Percentiles rank a stretch among this genome's conserved stretches.
Conservation (phyloP, 2,329 filamentous ascomycete species). For the Aureobasidium melanogenum region DNA sequence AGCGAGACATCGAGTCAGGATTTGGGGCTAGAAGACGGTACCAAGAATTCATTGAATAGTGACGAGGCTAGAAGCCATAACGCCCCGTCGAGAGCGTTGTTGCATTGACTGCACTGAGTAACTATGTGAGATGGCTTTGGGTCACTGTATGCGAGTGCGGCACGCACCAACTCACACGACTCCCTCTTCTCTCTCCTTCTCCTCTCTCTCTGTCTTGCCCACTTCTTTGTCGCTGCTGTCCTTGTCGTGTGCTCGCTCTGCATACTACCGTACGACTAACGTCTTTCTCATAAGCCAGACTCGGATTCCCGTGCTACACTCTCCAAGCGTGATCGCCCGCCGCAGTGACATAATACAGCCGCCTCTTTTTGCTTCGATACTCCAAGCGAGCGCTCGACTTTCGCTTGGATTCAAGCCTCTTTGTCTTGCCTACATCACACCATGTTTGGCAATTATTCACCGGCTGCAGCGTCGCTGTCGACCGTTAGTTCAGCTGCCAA, state of each 20-base stretch:
- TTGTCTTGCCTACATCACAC: neutral
- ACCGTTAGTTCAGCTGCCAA: conserved; percentile 29
- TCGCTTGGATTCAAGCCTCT: neutral
- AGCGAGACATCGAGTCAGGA: neutral
- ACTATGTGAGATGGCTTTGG: neutral
- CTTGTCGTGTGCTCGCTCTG: neutral
- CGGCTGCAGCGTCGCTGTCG: conserved; percentile 32
- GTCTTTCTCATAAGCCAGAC: neutral
- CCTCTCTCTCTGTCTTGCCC: neutral
- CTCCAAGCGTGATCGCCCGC: neutral
- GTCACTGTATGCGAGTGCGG: neutral
- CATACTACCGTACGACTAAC: too few relatives aligned
- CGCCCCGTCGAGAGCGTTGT: neutral
- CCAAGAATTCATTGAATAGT: neutral
- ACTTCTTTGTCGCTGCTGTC: neutral
- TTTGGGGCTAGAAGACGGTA: neutral
- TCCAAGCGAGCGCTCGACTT: neutral
- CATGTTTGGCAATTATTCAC: conserved; percentile 37
- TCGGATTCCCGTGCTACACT: neutral
- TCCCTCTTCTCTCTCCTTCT: neutral
- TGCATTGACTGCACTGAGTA: neutral
- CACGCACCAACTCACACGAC: neutral
- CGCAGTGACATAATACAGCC: conserved; percentile 4
- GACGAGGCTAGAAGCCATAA: neutral
- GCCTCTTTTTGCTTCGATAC: neutral